Conservation (phyloP, 78 protist genomes). For the Pigoraptor vietnamica region DNA sequence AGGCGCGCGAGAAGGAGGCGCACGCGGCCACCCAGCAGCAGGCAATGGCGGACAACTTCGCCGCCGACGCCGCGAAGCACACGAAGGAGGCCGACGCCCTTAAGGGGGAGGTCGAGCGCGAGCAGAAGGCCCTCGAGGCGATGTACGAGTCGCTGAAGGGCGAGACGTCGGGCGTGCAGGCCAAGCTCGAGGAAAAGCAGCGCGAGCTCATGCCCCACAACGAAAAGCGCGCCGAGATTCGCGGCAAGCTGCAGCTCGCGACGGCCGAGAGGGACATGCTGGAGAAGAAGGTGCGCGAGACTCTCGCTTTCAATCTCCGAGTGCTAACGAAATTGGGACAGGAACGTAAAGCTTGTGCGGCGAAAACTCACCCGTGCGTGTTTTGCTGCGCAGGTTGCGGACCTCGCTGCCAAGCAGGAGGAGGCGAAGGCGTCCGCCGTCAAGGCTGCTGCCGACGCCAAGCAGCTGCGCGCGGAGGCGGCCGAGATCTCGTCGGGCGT, state of each 20-base stretch:
- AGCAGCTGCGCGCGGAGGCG: background rate
- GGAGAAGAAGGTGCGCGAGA: background rate
- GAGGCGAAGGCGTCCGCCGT: background rate
- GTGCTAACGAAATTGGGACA: background rate
- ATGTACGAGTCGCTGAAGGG: conserved; percentile 45
- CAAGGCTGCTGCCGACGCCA: background rate
- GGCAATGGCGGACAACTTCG: background rate
- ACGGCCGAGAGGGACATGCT: background rate
- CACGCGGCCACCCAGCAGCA: background rate
- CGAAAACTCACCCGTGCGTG: too few species aligned
- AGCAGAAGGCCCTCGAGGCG: conserved; percentile 43
- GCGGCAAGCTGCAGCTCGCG: background rate
- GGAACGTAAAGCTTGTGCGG: background rate
- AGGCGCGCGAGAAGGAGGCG: conserved; percentile 1
- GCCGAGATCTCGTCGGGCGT: background rate
- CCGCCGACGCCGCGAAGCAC: background rate
- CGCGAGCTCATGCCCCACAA: conserved; percentile 54
- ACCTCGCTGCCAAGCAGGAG: background rate
- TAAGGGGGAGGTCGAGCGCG: conserved; percentile 21
- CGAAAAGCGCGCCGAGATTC: background rate
- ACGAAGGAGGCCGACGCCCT: conserved; percentile 7
- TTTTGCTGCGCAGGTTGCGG: background rate
- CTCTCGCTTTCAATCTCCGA: background rate
- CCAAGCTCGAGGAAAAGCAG: conserved; percentile 66
- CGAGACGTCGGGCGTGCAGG: conserved; percentile 47